Base-by-base conservation (phyloP, 768 basidiomycete genomes). In the Hygrocybe punicea region DNA sequence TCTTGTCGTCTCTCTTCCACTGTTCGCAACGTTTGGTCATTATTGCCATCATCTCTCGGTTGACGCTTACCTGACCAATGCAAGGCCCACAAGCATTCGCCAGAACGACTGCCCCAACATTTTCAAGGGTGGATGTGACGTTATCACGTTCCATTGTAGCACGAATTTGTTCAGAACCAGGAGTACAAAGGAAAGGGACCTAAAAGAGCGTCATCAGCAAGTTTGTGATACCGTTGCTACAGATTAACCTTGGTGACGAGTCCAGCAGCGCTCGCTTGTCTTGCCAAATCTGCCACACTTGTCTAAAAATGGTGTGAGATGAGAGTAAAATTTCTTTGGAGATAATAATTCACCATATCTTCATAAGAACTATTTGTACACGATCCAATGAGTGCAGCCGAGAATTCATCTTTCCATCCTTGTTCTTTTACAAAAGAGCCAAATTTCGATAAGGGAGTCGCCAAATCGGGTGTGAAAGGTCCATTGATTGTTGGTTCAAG, bases 281-380 rank as follows among this genome's bases (percentile, higher is more conserved):
- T 75, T 6, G 95, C 95, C 56, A 98, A 81, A 62, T 93, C 87
- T 7, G 93, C 93, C 37, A 96, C 95, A 58, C 91, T 85, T 7
- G 93, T 93, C 93, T 93, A 65, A 29, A 46, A 35, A 14, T 54
- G 10, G 50, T 36, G 52, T 58, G 49, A 48, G 59, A 63, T 37
- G 33, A 58, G 35, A n/a, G n/a, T 10, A 19, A n/a, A 0, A 17
- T 8, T 35, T 39, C 53, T 19, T 33, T 24, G 2, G 51, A 9
- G 36, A 44, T 35, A 33, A n/a, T 7, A n/a, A 55, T 40, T 10
- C 58, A 91, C 91, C 92, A 94, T 87, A 67, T 94, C 92, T 69
- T 96, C 92, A 68, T 98, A 99, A 5, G 94, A 97, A 58, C 94
- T 97, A 71, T 99, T 99, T 29, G 97, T 99, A 72, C 97, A 99